Base-by-base conservation (phyloP, 1,284 basidiomycete genomes). In the Cystobasidium slooffiae region DNA sequence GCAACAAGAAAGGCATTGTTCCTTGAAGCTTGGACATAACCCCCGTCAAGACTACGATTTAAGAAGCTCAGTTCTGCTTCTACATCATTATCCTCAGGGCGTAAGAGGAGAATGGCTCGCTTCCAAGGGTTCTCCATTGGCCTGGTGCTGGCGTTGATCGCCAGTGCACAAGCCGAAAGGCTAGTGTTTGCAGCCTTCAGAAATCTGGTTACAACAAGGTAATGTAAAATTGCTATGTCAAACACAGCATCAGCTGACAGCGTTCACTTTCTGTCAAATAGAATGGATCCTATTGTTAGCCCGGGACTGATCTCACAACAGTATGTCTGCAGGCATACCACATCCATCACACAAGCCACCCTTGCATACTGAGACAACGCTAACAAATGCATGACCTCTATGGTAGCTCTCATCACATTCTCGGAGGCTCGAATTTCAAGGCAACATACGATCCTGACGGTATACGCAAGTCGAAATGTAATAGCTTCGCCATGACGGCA, bases 211-310 rank as follows among this genome's bases (percentile, higher is more conserved):
- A 63, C 61, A 5, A 44, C 61, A 18, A 63, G 61, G 61, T 63
- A 51, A 5, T n/a, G 14, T 6, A 14, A 12, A 24, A 7, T 22
- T 24, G 18, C 49, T 16, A 51, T 3, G 39, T 7, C 1, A 41
- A 62, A 47, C 12, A n/a, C 22, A 10, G 39, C n/a, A 8, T 46
- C n/a, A 16, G 9, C 22, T 43, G 56, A 18, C 39, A 59, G 49
- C 1, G 6, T 20, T 51, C 49, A 51, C 49, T 2, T 39, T 39
- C 41, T 59, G 31, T 39, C 9, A 10, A 18, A 31, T 31, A 63
- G 69, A 20, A 72, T 62, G 41, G 69, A 72, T 22, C 69, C 69
- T 20, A 49, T 72, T 22, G 64, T 72, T 61, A 63, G 49, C 20
- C 69, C 69, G 37, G 69, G 69, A 31, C 46, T 49, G 9, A 49